A percentile compares a stretch with the other conserved stretches of the same genome.
Conservation (phyloP, 495 filamentous ascomycete genomes). For the Penicillium diatomitis region DNA sequence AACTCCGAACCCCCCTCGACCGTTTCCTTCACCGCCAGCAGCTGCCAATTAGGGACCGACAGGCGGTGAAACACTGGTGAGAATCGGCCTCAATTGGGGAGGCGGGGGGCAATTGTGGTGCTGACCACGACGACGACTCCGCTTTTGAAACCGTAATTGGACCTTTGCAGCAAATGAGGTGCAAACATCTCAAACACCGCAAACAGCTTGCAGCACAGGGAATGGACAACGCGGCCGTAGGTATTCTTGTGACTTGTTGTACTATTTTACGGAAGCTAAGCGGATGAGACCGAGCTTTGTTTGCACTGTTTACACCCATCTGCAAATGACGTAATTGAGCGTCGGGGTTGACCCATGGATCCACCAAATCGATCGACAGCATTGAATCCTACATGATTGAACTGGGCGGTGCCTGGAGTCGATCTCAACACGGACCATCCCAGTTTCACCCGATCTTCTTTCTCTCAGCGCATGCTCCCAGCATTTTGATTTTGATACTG, state of each 20-base stretch:
- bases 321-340: constrained; percentile 23
- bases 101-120: no score
- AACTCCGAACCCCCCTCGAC: no score
- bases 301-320: constrained; percentile 1
- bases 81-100: no score
- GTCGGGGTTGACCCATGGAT: constrained; percentile 7
- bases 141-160: no score
- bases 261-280: no score
- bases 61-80: background rate
- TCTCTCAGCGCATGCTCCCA: constrained; percentile 2
- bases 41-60: constrained; percentile 10
- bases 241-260: no score
- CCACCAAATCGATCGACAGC: background rate
- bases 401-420: constrained; percentile 1
- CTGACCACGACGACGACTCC: no score
- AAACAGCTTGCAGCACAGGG: background rate
- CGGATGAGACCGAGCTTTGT: background rate
- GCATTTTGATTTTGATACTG: background rate
- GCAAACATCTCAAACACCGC: constrained; percentile 16
- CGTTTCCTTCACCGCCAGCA: constrained; percentile 9
- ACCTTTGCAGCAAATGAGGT: no score
- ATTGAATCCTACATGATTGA: constrained; percentile 1
- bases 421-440: background rate
- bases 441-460: background rate
- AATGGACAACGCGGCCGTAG: no score